phyloP scores from a whole-genome alignment of 2,329 filamentous ascomycete species.

The Pseudocercospora pini-densiflorae region DNA sequence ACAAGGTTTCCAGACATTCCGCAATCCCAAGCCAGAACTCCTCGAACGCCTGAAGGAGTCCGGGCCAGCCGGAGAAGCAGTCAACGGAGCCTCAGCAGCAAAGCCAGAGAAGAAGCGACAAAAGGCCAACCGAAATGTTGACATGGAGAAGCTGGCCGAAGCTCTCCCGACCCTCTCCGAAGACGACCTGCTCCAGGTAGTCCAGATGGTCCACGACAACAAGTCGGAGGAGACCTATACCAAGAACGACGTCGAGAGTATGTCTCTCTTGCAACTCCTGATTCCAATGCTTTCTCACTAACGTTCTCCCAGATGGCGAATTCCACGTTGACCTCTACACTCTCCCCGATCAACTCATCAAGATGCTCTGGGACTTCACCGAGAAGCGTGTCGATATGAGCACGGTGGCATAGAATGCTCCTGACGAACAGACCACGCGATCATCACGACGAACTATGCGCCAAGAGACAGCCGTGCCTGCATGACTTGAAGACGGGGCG shows the following conservation, averaged over 20 bases:
- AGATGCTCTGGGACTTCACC: constrained; percentile 93
- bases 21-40: constrained; percentile 88
- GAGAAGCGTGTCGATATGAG: constrained; percentile 42
- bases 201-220: constrained; percentile 98
- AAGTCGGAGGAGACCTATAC: constrained; percentile 94
- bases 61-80: constrained; percentile 65
- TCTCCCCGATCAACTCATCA: constrained; percentile 85
- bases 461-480: background rate
- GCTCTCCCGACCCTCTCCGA: constrained; percentile 86
- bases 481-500: background rate
- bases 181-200: constrained; percentile 91
- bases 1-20: constrained; percentile 71
- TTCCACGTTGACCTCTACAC: constrained; percentile 99
- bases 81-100: constrained; percentile 63
- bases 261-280: constrained; percentile 18
- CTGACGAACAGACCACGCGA: background rate
- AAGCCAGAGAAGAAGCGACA: constrained; percentile 76
- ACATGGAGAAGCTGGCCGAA: constrained; percentile 97
- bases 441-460: background rate
- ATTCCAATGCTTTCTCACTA: constrained; percentile 14
- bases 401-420: constrained; percentile 27
- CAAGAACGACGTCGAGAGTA: constrained; percentile 94
- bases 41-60: constrained; percentile 79
- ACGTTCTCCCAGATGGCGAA: constrained; percentile 71
- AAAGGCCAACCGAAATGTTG: constrained; percentile 61